Conservation (phyloP, 176 grass and related monocot species). For the Olyra latifolia region DNA sequence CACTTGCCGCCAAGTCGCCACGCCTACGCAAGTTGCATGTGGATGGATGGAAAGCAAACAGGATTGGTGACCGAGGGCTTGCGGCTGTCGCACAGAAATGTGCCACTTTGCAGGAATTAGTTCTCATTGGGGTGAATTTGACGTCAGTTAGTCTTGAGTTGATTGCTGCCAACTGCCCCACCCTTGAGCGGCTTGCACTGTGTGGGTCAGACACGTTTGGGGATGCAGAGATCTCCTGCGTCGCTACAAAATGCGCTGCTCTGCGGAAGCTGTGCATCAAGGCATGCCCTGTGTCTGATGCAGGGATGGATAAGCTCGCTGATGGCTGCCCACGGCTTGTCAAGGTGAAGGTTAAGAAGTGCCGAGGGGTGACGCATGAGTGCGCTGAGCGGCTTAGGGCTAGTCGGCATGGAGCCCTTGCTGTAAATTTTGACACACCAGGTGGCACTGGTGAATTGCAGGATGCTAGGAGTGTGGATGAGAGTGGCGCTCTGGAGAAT, state of each 20-base stretch:
- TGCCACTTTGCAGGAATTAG: conserved; percentile 78
- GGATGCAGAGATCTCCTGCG: conserved; percentile 70
- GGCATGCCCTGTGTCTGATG: conserved; percentile 80
- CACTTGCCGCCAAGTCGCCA: conserved; percentile 48
- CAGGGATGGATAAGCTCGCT: conserved; percentile 68
- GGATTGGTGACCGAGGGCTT: conserved; percentile 78
- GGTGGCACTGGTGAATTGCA: conserved; percentile 37
- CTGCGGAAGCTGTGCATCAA: conserved; percentile 94
- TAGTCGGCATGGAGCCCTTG: conserved; percentile 50
- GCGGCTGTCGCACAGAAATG: conserved; percentile 58
- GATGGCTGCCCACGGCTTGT: conserved; percentile 80
- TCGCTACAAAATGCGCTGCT: conserved; percentile 65
- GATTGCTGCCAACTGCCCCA: conserved; percentile 68
- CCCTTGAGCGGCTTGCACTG: conserved; percentile 77
- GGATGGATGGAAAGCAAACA: conserved; percentile 84
- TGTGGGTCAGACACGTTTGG: conserved; percentile 86
- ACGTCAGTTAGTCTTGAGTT: conserved; percentile 61
- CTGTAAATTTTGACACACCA: conserved; percentile 68
- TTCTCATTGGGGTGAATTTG: conserved; percentile 86
- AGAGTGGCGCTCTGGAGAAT: conserved; percentile 65
- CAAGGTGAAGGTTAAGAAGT: conserved; percentile 98
- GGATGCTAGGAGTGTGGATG: conserved; percentile 49
- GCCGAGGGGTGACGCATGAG: conserved; percentile 56
- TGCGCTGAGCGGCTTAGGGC: conserved; percentile 72
- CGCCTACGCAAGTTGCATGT: conserved; percentile 88